Conservation (phyloP, 768 basidiomycete species). For the Nidularia sp. region DNA sequence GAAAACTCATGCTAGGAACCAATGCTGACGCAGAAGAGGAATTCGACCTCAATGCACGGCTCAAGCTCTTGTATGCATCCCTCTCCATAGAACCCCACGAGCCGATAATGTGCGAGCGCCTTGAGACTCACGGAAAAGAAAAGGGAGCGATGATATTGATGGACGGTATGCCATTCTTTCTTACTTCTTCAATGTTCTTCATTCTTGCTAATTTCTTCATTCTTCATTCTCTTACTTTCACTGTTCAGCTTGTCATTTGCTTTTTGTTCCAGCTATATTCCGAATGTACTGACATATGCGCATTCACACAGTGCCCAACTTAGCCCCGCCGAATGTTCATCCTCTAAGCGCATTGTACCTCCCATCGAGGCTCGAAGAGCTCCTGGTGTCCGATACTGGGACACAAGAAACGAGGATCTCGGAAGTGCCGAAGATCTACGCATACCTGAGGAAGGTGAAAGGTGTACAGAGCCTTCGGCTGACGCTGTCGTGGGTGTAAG, state of each 20-base stretch:
- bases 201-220: background rate
- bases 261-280: background rate
- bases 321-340: slow-evolving; percentile 52
- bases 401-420: slow-evolving; percentile 10
- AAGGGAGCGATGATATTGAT: slow-evolving; percentile 30
- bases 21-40: slow-evolving; percentile 13
- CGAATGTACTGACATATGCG: background rate
- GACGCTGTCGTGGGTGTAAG: slow-evolving; percentile 66
- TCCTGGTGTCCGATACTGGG: slow-evolving; percentile 11
- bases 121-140: slow-evolving; percentile 42
- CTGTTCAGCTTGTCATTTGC: no score
- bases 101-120: slow-evolving; percentile 48
- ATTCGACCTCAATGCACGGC: slow-evolving; percentile 21
- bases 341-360: slow-evolving; percentile 23
- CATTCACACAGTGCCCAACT: slow-evolving; percentile 41
- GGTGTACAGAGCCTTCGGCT: slow-evolving; percentile 57
- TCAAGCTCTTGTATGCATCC: slow-evolving; percentile 25
- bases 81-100: slow-evolving; percentile 19
- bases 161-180: slow-evolving; percentile 40
- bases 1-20: slow-evolving; percentile 31
- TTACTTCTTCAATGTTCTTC: background rate
- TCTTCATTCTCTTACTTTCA: no score
- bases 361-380: slow-evolving; percentile 21
- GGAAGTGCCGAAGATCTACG: slow-evolving; percentile 7
- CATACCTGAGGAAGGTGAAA: slow-evolving; percentile 49